Evolutionary conservation across 768 basidiomycete genomes (phyloP), one percentile per base, ranked within the genome.

Genomic region (Chalciporus pseudorubinellus): DNA sequence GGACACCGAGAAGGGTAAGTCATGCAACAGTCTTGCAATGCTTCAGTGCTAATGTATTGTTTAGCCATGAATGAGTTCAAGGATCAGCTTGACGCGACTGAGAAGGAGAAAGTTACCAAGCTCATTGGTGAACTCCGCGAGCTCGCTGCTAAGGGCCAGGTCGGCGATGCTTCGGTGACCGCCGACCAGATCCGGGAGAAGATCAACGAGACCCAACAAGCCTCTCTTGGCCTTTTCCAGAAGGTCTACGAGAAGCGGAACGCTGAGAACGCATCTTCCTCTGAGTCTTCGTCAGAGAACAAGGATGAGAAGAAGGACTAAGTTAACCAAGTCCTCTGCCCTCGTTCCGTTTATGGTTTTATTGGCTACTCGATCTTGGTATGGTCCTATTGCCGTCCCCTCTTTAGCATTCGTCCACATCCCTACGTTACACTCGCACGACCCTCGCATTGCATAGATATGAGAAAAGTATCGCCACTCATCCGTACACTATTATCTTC

Each of bases 61-160:
- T 5, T 60, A 91, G 92, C 94, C 16, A 90, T 98, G 87, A 82
- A 78, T 64, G 97, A 99, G 74, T 98, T 98, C 83, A 94, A 95
- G 78, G 92, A 95, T 41, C 93, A 98, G 67, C 84, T 99, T 50
- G 95, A 98, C 59, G 82, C 82, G 7, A 70, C 84, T 2, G 97
- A 99, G 81, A 88, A 88, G 74, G 93, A 95, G 65, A 98, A 95
- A 77, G 95, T 99, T 59, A 73, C 85, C 47, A 87, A 87, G 71
- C 87, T 95, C 41, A 73, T 99, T 28, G 70, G 72, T 49, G 93
- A 98, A 73, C 86, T 98, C 44, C 84, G 94, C 42, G 93, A 94
- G 70, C 65, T 98, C 58, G 85, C 92, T 14, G 77, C 78, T 59
- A 95, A 97, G 80, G 97, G 91, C 39, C 92, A 95, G 70, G 81